Evolutionary conservation across 1,139 yeast species (phyloP), one percentile per base, ranked within the genome.

Genomic region (Saccharomycopsis hybrid): DNA sequence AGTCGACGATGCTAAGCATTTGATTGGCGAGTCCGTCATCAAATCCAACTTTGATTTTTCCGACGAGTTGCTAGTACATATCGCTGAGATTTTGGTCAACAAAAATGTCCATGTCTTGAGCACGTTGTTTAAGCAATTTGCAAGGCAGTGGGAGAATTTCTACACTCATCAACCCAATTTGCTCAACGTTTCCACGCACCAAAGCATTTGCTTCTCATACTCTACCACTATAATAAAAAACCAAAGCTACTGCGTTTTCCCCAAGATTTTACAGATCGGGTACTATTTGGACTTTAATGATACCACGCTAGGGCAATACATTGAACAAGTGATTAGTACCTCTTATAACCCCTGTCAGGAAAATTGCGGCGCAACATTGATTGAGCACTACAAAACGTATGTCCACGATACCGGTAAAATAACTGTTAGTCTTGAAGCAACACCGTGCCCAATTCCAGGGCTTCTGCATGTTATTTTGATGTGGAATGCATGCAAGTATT

Each of bases 231-330:
- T 94, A 2, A 78, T 81, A 11, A 85, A 82, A 57, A 85, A 88
- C 44, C 85, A 95, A 0, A 87, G 95, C 0, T 97, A 97, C 0
- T 92, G 98, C 61, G 72, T 81, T 45, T 97, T 97, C 0, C 98
- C 99, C 0, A 88, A 80, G 50, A 72, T 82, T 33, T 79, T 87
- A 31, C 79, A 82, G 1, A 82, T 90, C 48, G 96, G 89, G 57
- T 94, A 77, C 62, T 92, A 92, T 62, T 82, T 95, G 67, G 49
- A 41, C 18, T 96, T 87, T 44, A 86, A 84, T 55, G 98, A 94
- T 62, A 84, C 85, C 62, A 84, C 96, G n/a, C 67, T 94, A 43
- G 98, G 98, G 0, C 85, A 85, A 56, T 89, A 83, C 60, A 78
- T 92, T 47, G 97, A 92, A 60, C 86, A 84, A 54, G 73, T 83